Evolutionary conservation across 768 basidiomycete genomes (phyloP), one percentile per base, ranked within the genome.

Genomic region (Suillus alpinus): DNA sequence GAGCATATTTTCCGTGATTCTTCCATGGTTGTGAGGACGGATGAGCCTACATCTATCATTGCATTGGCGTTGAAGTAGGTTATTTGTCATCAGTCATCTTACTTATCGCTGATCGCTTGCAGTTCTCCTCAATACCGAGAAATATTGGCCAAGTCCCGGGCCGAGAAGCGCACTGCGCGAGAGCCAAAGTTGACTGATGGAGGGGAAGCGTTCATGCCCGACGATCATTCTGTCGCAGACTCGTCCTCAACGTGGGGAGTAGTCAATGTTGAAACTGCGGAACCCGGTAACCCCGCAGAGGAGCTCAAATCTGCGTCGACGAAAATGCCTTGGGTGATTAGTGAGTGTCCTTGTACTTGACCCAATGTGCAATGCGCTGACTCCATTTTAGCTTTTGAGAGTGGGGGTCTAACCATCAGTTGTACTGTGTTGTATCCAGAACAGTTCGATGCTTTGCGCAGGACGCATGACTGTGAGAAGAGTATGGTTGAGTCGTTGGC

Each of bases 31-130:
- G 90, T 99, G 20, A 84, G 96, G 20, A 94, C 94, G 20, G 95
- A 98, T 71, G 97, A 99, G 69, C 97, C 96, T 2, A 97, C 95
- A 0, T 98, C 96, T 18, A 97, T 98, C 68, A 95, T 98, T 64
- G 95, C 97, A 7, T 86, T 98, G 59, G 93, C 94, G 6, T 76
- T 99, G 53, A 92, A 90, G 93, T 94, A 68, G 67, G 85, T 75
- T 8, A 46, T 16, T 56, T 53, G 14, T 34, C n/a, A 26, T 26
- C 2, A 39, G 53, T 8, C 9, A 18, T 23, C 20, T 20, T 57
- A 41, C 23, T 36, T 2, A 44, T 52, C 16, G 34, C 41, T 47
- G 58, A 13, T 34, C 20, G 18, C n/a, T 59, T 50, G 57, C 39
- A 94, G 92, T 64, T 94, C 92, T 2, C 85, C 88, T 1, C 87